Percentiles rank a stretch among this genome's conserved stretches.
phyloP scores from a whole-genome alignment of 2,329 filamentous ascomycete species.

The Aaosphaeria pasadenensis region DNA sequence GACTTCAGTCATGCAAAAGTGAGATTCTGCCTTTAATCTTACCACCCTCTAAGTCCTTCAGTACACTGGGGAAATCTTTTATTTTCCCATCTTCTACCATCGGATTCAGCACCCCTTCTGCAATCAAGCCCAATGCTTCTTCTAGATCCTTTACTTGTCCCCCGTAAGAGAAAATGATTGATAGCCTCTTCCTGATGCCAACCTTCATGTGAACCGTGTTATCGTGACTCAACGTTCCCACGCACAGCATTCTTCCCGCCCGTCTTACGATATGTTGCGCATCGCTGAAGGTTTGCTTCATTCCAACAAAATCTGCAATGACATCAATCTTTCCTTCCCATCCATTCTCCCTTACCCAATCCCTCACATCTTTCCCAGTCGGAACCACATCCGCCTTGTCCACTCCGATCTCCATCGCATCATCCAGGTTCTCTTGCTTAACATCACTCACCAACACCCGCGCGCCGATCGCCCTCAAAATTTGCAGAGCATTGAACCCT shows the following conservation, averaged over 20 bases:
- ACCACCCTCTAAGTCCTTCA: constrained; percentile 14
- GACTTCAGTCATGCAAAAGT: constrained; percentile 6
- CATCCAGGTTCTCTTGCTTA: constrained; percentile 19
- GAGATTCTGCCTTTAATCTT: constrained; percentile 14
- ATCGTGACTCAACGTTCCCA: constrained; percentile 20
- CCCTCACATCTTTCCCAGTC: constrained; percentile 9
- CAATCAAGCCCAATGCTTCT: constrained; percentile 13
- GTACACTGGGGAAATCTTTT: constrained; percentile 11
- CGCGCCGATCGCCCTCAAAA: constrained; percentile 14
- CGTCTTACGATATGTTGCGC: constrained; percentile 19
- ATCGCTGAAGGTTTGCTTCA: constrained; percentile 16
- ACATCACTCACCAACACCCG: constrained; percentile 17
- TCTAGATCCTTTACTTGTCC: constrained; percentile 15
- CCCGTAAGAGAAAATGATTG: constrained; percentile 19
- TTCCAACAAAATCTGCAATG: constrained; percentile 19
- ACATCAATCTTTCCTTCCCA: constrained; percentile 13
- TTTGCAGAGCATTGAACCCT: constrained; percentile 19
- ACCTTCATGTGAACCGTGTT: constrained; percentile 22
- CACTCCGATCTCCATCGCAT: constrained; percentile 13
- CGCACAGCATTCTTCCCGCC: constrained; percentile 16
- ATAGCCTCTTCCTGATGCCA: constrained; percentile 15
- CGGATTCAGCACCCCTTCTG: constrained; percentile 13
- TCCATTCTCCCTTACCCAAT: constrained; percentile 16
- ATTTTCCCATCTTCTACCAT: constrained; percentile 15
- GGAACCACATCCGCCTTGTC: constrained; percentile 11